Conservation (phyloP, 768 basidiomycete genomes). For the Steccherinum ochraceum region DNA sequence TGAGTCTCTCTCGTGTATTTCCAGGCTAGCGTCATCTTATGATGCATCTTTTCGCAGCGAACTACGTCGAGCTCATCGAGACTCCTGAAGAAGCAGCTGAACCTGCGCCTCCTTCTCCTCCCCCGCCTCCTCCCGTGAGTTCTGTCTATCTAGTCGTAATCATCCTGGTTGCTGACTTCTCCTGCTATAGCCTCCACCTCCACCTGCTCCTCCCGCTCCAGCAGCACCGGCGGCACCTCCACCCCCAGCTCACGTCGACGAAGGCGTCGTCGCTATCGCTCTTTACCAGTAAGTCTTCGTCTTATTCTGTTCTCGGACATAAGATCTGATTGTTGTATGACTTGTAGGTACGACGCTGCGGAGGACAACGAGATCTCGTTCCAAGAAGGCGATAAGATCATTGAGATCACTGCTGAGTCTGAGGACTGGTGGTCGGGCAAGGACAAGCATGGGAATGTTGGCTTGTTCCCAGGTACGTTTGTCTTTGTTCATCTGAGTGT, state of each 20-base stretch:
- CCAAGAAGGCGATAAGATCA: constrained; percentile 75
- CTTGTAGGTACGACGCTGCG: constrained; percentile 73
- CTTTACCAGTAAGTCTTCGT: constrained; percentile 69
- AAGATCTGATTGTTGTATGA: not conserved
- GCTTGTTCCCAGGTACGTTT: constrained; percentile 75
- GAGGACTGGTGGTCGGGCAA: constrained; percentile 91
- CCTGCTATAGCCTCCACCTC: constrained; percentile 18
- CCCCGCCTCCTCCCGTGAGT: constrained; percentile 46
- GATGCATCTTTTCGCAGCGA: constrained; percentile 43
- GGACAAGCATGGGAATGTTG: constrained; percentile 46
- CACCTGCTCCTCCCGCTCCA: constrained; percentile 37
- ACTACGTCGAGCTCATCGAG: constrained; percentile 80
- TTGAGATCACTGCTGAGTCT: constrained; percentile 69
- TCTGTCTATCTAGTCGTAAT: too few species aligned
- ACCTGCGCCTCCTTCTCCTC: constrained; percentile 42
- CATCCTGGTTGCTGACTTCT: not conserved
- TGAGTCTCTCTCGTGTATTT: constrained; percentile 24
- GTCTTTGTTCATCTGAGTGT: too few species aligned
- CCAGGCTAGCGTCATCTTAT: not conserved
- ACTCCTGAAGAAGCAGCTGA: constrained; percentile 30
- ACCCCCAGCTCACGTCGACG: constrained; percentile 38
- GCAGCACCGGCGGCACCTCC: constrained; percentile 42
- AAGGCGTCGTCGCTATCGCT: constrained; percentile 57
- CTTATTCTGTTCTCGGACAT: not conserved
- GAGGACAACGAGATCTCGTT: constrained; percentile 92